Conservation (phyloP, 2,329 filamentous ascomycete species). For the Phoma sp. region DNA sequence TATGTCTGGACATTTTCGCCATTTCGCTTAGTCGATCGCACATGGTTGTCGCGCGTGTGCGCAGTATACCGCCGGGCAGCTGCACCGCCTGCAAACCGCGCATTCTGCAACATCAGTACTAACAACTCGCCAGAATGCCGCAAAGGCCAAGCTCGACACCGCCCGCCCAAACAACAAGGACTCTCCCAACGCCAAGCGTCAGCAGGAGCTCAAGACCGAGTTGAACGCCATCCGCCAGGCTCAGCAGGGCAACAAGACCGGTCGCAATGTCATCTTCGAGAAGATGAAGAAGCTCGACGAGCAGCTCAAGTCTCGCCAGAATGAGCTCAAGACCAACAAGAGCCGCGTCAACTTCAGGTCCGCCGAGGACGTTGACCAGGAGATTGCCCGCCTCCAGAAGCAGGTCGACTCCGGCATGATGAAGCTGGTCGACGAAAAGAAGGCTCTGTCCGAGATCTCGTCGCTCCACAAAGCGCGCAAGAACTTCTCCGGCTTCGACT, state of each 20-base stretch:
- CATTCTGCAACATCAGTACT: constrained; percentile 8
- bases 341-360: constrained; percentile 84
- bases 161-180: constrained; percentile 83
- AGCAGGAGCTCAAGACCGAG: constrained; percentile 83
- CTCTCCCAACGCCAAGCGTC: constrained; percentile 79
- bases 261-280: constrained; percentile 78
- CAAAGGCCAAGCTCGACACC: constrained; percentile 87
- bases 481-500: constrained; percentile 84
- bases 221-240: constrained; percentile 83
- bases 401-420: constrained; percentile 88
- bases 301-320: constrained; percentile 81
- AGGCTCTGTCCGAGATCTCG: constrained; percentile 83
- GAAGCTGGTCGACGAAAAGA: constrained; percentile 97
- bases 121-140: constrained; percentile 68
- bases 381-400: constrained; percentile 81
- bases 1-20: constrained; percentile 48
- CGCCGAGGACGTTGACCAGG: constrained; percentile 82
- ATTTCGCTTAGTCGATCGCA: constrained; percentile 7
- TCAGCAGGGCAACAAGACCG: constrained; percentile 86
- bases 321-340: constrained; percentile 85
- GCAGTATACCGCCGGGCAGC: constrained; percentile 19
- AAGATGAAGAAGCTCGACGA: constrained; percentile 93
- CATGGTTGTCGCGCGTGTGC: constrained; percentile 4
- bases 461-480: constrained; percentile 87
- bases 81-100: constrained; percentile 14